Base-by-base conservation (phyloP, 2,329 filamentous ascomycete genomes). In the Ophidiomyces ophidiicola region DNA sequence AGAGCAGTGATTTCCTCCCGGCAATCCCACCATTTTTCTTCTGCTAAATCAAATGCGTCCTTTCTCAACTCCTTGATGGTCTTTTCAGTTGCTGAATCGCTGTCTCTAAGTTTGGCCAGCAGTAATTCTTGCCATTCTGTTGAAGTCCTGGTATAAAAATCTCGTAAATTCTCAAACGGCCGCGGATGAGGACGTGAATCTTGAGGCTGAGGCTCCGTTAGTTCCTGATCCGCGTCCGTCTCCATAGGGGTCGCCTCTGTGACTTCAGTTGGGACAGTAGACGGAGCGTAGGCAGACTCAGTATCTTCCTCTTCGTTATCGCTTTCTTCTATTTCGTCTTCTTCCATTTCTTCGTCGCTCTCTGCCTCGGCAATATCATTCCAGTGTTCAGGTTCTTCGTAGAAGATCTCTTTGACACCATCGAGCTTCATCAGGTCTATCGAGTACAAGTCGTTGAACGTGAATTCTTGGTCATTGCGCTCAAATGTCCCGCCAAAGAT, bases 21-120 rank as follows among this genome's bases (percentile, higher is more conserved):
- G 56, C 81, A 86, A 68, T 94, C 90, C 90, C 90, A 98, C 90
- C 90, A 98, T 60, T 93, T 94, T 64, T 87, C 82, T 61, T 98
- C 90, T 28, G 87, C 87, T 47, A 85, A 71, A 55, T 85, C 80
- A 58, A 94, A 98, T 1, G 86, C 90, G 56, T 77, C 78, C 53
- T 87, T 81, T 59, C 93, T 86, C 53, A 96, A 78, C 66, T 96
- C 90, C 68, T 98, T 98, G 54, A 92, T 68, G 0, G 76, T 70
- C 47, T 84, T 71, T 28, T 76, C 60, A 1, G 52, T 48, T 1
- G 48, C 50, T 31, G 76, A 66, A 23, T 74, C 74, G 58, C 78
- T 78, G 65, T 75, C 78, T 45, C 78, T 74, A 43, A 90, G 64
- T 48, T 73, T 79, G 1, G 80, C 80, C 64, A 94, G 76, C 25